These are phyloP conservation scores for Solanum gracilifrons DNA, from an alignment of 257 asterid genomes.

Conservation along the genomic window DNA sequence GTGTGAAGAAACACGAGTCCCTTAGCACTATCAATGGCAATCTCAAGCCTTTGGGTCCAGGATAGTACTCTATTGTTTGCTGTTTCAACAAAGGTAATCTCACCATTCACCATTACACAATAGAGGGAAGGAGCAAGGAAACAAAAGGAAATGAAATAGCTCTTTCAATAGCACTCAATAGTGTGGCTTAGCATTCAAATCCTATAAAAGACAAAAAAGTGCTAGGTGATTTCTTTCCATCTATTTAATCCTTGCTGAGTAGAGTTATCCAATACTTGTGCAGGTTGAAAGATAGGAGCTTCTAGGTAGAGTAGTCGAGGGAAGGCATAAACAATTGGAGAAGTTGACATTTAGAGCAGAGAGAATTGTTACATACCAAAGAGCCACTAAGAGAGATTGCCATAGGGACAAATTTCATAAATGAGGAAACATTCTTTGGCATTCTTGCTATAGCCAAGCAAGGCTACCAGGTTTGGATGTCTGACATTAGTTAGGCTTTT, in stretches of 20 bases:
- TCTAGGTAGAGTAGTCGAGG: background rate
- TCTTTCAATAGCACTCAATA: background rate
- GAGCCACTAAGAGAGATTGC: conserved; percentile 22
- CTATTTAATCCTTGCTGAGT: background rate
- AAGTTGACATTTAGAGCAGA: background rate
- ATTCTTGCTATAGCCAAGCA: conserved; percentile 11
- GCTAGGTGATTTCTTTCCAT: background rate
- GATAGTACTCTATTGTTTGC: background rate
- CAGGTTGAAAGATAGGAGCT: background rate
- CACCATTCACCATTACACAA: background rate
- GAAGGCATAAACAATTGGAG: background rate
- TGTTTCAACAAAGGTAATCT: background rate
- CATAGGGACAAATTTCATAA: conserved; percentile 20
- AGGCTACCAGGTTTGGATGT: conserved; percentile 17
- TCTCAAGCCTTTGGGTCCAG: conserved; percentile 6
- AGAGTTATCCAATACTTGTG: background rate
- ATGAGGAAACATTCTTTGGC: conserved; percentile 9
- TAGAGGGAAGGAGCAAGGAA: background rate
- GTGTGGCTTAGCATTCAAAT: background rate
- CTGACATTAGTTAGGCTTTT: conserved; percentile 12
- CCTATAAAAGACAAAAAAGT: background rate
- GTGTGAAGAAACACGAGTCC: conserved; percentile 6
- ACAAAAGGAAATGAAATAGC: background rate
- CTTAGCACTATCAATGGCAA: background rate
- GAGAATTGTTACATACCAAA: conserved; percentile 8